Percentiles rank a stretch among this genome's conserved stretches.
Evolutionary conservation across 139 green algal genomes (phyloP).

Genomic region (Chlorella vulgaris): DNA sequence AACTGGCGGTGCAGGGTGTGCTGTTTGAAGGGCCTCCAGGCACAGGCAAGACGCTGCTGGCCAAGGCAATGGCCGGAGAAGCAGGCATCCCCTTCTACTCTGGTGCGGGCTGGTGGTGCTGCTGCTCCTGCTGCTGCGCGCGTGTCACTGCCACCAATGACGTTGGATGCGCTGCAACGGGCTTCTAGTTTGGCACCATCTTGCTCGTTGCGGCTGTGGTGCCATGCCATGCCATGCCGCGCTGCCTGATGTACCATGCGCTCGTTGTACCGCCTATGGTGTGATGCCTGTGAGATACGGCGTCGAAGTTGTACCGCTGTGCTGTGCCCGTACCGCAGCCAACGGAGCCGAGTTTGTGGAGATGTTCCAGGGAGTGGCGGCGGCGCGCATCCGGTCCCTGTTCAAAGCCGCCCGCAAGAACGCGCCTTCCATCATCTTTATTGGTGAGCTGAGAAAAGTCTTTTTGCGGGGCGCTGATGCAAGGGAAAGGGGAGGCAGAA

Average conservation of each 20-base stretch:
- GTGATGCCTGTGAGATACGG: neutral
- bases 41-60: constrained; percentile 97
- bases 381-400: constrained; percentile 85
- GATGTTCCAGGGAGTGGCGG: constrained; percentile 80
- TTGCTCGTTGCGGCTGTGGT: no score
- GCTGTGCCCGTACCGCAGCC: constrained; percentile 10
- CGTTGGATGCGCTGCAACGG: no score
- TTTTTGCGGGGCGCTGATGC: neutral
- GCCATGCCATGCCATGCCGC: no score
- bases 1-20: constrained; percentile 74
- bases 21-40: constrained; percentile 96
- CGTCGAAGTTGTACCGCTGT: neutral
- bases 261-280: no score
- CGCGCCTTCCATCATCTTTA: constrained; percentile 97
- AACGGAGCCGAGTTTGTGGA: constrained; percentile 85
- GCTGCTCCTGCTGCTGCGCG: no score
- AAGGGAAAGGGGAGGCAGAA: no score
- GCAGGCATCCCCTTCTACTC: constrained; percentile 71
- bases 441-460: constrained; percentile 76
- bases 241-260: no score
- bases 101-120: neutral
- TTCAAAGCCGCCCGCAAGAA: constrained; percentile 94
- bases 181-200: no score
- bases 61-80: constrained; percentile 89
- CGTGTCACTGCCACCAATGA: no score